Conservation (phyloP, 73 alveolate genomes). For the Symbiodinium pilosum region DNA sequence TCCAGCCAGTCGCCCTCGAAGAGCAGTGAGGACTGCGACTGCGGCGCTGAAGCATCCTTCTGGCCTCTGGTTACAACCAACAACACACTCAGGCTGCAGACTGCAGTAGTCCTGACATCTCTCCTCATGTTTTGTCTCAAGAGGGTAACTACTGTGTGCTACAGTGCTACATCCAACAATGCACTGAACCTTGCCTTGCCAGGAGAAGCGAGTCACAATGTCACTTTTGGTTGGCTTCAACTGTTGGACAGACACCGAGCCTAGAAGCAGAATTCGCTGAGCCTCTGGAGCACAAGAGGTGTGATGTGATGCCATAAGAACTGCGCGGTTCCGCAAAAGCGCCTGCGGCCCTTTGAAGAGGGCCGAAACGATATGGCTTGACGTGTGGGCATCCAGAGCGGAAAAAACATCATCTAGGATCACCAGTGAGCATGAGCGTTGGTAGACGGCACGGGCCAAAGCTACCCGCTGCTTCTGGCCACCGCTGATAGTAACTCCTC, state of each 20-base stretch:
- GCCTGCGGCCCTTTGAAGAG: slow-evolving; percentile 28
- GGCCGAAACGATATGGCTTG: slow-evolving; percentile 43
- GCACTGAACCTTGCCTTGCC: too few species aligned
- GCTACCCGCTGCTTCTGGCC: slow-evolving; percentile 92
- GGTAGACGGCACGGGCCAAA: slow-evolving; percentile 78
- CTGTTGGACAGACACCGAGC: not conserved
- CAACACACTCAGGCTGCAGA: too few species aligned
- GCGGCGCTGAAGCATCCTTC: not conserved
- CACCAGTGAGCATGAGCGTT: slow-evolving; percentile 62
- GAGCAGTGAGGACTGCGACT: not conserved
- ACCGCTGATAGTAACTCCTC: slow-evolving; percentile 98
- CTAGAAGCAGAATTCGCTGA: slow-evolving; percentile 34
- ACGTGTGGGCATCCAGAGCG: slow-evolving; percentile 87
- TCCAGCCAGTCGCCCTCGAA: not conserved
- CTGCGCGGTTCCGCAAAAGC: slow-evolving; percentile 49
- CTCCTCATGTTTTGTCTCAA: too few species aligned
- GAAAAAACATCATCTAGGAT: slow-evolving; percentile 56
- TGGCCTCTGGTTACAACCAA: not conserved
- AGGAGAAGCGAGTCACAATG: too few species aligned
- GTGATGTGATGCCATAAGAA: slow-evolving; percentile 46
- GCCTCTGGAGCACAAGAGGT: slow-evolving; percentile 40
- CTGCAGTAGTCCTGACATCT: too few species aligned
- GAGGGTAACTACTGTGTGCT: too few species aligned
- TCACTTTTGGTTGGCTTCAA: too few species aligned
- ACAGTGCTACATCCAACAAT: too few species aligned